A percentile compares a stretch with the other conserved stretches of the same genome.
Conservation (phyloP, 805 yeast species). For the Sungouiella thailandica region DNA sequence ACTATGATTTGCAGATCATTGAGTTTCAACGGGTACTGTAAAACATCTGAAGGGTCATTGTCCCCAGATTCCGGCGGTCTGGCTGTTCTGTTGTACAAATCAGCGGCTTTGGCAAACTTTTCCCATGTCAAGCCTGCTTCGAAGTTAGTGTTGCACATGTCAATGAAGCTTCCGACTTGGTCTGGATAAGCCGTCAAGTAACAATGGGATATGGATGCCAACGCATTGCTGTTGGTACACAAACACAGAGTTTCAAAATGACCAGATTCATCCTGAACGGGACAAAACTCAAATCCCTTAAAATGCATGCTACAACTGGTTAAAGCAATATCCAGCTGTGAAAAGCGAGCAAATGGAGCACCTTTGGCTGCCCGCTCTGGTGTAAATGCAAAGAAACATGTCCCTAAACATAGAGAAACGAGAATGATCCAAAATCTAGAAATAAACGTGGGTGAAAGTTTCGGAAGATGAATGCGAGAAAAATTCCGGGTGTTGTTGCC, state of each 20-base stretch:
- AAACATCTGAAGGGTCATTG: background rate
- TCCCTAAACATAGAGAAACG: background rate
- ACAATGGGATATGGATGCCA: constrained; percentile 36
- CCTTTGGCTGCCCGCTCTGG: constrained; percentile 23
- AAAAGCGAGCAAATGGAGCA: constrained; percentile 29
- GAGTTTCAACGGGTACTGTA: constrained; percentile 21
- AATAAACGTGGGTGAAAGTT: no score
- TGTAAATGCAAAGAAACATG: constrained; percentile 10
- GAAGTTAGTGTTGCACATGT: constrained; percentile 19
- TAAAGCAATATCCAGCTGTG: constrained; percentile 25
- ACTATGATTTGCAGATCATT: constrained; percentile 15
- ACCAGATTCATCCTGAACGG: constrained; percentile 1
- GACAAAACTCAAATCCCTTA: constrained; percentile 18
- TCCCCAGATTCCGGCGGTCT: background rate
- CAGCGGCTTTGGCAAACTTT: constrained; percentile 18
- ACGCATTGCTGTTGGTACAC: constrained; percentile 27
- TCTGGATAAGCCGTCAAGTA: constrained; percentile 21
- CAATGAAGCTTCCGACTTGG: constrained; percentile 20
- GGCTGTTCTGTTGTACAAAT: constrained; percentile 5
- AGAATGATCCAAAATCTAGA: background rate
- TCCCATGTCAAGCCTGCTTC: constrained; percentile 18
- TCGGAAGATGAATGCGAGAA: no score
- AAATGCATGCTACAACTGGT: constrained; percentile 27
- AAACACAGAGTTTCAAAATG: constrained; percentile 11
- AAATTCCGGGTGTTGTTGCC: no score